Evolutionary conservation across 805 yeast species (phyloP), one percentile per base, ranked within the genome.

Genomic region (Nakazawaea laoshanensis): DNA sequence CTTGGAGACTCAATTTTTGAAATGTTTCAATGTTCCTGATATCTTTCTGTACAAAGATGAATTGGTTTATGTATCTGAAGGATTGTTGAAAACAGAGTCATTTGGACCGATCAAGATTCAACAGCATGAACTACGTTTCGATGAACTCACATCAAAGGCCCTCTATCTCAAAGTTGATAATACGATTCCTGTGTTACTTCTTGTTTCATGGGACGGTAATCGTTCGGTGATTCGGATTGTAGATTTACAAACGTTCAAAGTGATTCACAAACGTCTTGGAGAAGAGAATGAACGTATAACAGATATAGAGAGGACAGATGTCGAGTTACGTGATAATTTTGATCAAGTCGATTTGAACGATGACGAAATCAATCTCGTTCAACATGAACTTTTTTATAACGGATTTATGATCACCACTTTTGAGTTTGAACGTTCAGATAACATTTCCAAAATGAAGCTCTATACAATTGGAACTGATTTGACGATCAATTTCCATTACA

Each of bases 171-270:
- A n/a, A n/a, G n/a, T n/a, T n/a, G n/a, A n/a, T n/a, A n/a, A n/a
- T n/a, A n/a, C n/a, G n/a, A n/a, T n/a, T n/a, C n/a, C n/a, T n/a
- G n/a, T n/a, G n/a, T n/a, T n/a, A n/a, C n/a, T n/a, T n/a, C n/a
- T n/a, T n/a, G n/a, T n/a, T n/a, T n/a, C n/a, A n/a, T n/a, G n/a
- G n/a, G n/a, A n/a, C n/a, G n/a, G n/a, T n/a, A n/a, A n/a, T n/a
- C n/a, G n/a, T n/a, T n/a, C n/a, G n/a, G n/a, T n/a, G n/a, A n/a
- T n/a, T n/a, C n/a, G n/a, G n/a, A 4, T 35, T 24, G 12, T 35
- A 7, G 38, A 35, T 29, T 25, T 35, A 12, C 21, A 26, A 26
- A 19, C 29, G 14, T 35, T 35, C 25, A 29, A 24, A 16, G 16
- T 35, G 7, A 20, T 35, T 6, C 30, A 35, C 17, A 9, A 3